Evolutionary conservation across 2,329 filamentous ascomycete genomes (phyloP).

Genomic region (Colletotrichum sp.): DNA sequence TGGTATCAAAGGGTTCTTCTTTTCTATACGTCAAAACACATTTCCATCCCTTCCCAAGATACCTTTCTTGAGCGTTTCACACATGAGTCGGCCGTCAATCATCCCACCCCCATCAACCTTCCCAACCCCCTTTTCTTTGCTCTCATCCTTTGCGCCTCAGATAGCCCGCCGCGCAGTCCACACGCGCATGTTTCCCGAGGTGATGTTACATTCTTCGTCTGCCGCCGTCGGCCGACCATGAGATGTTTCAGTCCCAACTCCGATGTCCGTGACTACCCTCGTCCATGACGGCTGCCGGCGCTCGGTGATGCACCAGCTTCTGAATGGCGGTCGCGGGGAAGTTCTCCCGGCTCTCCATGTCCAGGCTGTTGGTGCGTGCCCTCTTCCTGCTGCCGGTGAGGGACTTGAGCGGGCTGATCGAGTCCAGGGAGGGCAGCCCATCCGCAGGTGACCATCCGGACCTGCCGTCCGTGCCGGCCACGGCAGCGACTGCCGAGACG

Average conservation of each 20-base stretch:
- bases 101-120: background rate
- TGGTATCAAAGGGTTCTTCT: conserved; percentile 14
- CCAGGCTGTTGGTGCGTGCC: conserved; percentile 21
- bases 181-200: background rate
- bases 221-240: background rate
- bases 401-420: conserved; percentile 22
- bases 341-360: conserved; percentile 24
- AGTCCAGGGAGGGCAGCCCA: conserved; percentile 18
- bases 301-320: conserved; percentile 21
- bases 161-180: background rate
- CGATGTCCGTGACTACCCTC: conserved; percentile 19
- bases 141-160: background rate
- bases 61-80: conserved; percentile 4
- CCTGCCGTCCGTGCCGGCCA: conserved; percentile 25
- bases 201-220: background rate
- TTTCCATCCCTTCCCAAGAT: background rate
- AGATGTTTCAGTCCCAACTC: conserved; percentile 19
- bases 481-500: conserved; percentile 32
- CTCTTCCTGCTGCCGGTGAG: conserved; percentile 15
- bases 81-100: conserved; percentile 16
- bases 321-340: conserved; percentile 23
- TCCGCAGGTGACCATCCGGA: conserved; percentile 19
- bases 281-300: conserved; percentile 14
- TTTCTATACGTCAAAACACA: background rate
- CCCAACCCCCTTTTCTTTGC: background rate